A percentile compares a stretch with the other conserved stretches of the same genome.
phyloP scores from a whole-genome alignment of 352 stramenopile genomes.

The Globisporangium barbulae region DNA sequence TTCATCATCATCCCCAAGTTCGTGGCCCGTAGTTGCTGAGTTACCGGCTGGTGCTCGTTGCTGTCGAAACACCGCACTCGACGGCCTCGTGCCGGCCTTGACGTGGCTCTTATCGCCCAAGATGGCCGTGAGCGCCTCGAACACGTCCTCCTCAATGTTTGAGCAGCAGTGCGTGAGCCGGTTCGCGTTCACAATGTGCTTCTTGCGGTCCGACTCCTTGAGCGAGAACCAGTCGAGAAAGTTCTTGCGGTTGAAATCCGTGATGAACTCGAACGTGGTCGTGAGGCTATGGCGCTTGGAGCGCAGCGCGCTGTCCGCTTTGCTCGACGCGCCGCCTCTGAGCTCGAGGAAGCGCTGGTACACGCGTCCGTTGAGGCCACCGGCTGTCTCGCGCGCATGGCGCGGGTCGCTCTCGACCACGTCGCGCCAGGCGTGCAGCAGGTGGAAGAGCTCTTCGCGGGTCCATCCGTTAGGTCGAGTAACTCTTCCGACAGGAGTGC shows the following conservation, averaged over 20 bases:
- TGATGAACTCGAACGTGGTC: constrained; percentile 16
- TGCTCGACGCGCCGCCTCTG: background rate
- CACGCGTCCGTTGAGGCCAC: constrained; percentile 12
- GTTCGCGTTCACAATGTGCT: constrained; percentile 16
- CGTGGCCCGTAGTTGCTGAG: background rate
- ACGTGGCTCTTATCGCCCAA: constrained; percentile 7
- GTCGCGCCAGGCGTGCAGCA: constrained; percentile 10
- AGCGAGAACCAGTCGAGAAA: constrained; percentile 18
- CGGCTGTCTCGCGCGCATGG: background rate
- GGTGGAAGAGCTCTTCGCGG: constrained; percentile 9
- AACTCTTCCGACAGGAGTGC: background rate
- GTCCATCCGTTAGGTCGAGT: constrained; percentile 14
- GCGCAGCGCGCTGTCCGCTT: constrained; percentile 10
- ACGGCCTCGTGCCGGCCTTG: constrained; percentile 3
- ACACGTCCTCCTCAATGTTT: constrained; percentile 18
- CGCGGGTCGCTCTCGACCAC: background rate
- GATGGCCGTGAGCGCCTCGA: constrained; percentile 11
- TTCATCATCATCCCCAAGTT: background rate
- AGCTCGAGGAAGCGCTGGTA: constrained; percentile 11
- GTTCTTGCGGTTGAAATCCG: constrained; percentile 18
- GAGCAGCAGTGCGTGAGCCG: constrained; percentile 12
- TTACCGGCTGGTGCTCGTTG: background rate
- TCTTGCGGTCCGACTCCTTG: constrained; percentile 16
- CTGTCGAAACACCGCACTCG: constrained; percentile 9
- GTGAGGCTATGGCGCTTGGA: constrained; percentile 15